Conservation (phyloP, 805 yeast genomes). For the Saccharomycopsis sp. region DNA sequence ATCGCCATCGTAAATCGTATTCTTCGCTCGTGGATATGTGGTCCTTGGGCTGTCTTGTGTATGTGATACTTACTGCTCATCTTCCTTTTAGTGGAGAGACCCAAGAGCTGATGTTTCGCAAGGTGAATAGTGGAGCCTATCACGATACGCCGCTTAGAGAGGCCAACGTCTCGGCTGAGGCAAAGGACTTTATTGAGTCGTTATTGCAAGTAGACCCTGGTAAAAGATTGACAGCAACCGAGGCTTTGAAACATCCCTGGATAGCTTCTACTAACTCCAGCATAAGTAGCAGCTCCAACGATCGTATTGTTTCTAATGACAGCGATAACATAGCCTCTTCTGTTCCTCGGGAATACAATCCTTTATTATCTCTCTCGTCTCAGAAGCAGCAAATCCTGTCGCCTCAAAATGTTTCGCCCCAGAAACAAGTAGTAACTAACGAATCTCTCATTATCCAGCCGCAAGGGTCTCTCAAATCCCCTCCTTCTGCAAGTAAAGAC, state of each 20-base stretch:
- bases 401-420: constrained; percentile 23
- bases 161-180: constrained; percentile 58
- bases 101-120: constrained; percentile 74
- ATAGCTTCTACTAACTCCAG: constrained; percentile 29
- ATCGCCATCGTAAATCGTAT: constrained; percentile 34
- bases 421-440: not conserved
- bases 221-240: constrained; percentile 62
- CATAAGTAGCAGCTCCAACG: not conserved
- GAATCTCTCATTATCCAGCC: not conserved
- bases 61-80: constrained; percentile 88
- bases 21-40: constrained; percentile 93
- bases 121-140: constrained; percentile 71
- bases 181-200: constrained; percentile 62
- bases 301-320: not conserved
- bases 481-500: not conserved
- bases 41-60: constrained; percentile 93
- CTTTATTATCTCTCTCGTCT: constrained; percentile 11
- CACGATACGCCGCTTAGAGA: constrained; percentile 69
- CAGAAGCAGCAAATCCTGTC: constrained; percentile 20
- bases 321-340: not conserved
- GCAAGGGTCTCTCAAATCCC: not conserved
- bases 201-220: constrained; percentile 74
- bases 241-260: constrained; percentile 82
- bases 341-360: not conserved
- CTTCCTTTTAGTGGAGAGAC: constrained; percentile 92